Conservation (phyloP, 106 monocot genomes). For the Dendrobium nobile region DNA sequence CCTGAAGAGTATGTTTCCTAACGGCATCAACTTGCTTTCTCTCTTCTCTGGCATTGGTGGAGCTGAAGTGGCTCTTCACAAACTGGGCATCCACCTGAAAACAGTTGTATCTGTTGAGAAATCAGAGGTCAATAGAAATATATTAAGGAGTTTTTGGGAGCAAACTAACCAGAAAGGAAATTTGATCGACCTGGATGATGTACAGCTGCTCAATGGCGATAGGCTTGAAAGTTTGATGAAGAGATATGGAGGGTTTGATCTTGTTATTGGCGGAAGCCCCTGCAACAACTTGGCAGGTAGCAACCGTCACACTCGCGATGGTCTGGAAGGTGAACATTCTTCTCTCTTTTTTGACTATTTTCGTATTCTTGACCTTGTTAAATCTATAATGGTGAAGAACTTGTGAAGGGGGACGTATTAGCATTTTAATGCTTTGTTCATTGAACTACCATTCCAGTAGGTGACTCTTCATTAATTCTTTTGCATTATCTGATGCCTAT, state of each 20-base stretch:
- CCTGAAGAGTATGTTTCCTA: constrained; percentile 36
- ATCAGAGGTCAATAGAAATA: constrained; percentile 57
- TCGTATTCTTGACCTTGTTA: constrained; percentile 66
- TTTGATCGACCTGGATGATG: constrained; percentile 42
- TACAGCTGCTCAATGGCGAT: constrained; percentile 33
- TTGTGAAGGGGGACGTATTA: neutral
- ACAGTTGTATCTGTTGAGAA: constrained; percentile 53
- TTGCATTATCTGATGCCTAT: neutral
- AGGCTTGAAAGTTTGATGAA: constrained; percentile 25
- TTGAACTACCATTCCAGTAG: constrained; percentile 1
- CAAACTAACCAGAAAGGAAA: constrained; percentile 44
- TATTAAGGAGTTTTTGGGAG: constrained; percentile 54
- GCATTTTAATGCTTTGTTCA: neutral
- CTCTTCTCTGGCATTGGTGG: constrained; percentile 70
- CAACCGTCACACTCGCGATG: constrained; percentile 64
- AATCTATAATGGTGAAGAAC: constrained; percentile 38
- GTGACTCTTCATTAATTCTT: neutral
- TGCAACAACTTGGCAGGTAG: constrained; percentile 61
- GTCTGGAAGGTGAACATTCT: constrained; percentile 65
- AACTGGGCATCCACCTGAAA: constrained; percentile 44
- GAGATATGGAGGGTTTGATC: constrained; percentile 8
- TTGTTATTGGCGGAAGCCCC: constrained; percentile 8
- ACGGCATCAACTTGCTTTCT: constrained; percentile 50
- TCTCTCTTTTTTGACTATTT: constrained; percentile 69
- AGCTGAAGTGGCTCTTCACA: constrained; percentile 58